Conservation (phyloP, 768 basidiomycete species). For the Hygrophorus pudorinus region DNA sequence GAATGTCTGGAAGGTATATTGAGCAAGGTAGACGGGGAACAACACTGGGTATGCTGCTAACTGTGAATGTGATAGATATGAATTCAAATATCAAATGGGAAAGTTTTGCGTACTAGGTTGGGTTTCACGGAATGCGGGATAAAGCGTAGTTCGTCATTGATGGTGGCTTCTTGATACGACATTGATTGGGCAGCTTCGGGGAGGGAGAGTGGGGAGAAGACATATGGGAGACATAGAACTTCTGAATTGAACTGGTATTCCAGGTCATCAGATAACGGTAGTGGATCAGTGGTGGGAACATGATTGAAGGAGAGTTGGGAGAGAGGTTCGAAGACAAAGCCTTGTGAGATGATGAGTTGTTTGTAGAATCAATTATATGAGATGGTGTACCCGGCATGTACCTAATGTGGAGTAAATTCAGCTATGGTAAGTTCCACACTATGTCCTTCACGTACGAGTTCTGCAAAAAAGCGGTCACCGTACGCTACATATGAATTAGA, state of each 20-base stretch:
- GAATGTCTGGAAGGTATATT: constrained; percentile 27
- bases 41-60: constrained; percentile 53
- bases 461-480: constrained; percentile 23
- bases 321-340: constrained; percentile 34
- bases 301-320: constrained; percentile 31
- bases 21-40: constrained; percentile 51
- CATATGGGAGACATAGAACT: constrained; percentile 48
- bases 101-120: constrained; percentile 21
- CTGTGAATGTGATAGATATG: constrained; percentile 19
- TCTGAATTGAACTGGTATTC: constrained; percentile 37
- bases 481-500: constrained; percentile 15
- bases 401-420: constrained; percentile 16
- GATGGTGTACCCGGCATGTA: constrained; percentile 33
- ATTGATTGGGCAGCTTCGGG: constrained; percentile 24
- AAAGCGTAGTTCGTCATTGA: constrained; percentile 30
- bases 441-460: constrained; percentile 35
- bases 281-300: constrained; percentile 15
- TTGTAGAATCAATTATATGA: neutral
- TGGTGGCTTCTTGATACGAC: constrained; percentile 23
- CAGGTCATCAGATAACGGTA: constrained; percentile 40
- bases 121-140: constrained; percentile 33
- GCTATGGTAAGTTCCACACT: constrained; percentile 6
- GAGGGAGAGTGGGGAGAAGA: constrained; percentile 41
- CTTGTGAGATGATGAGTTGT: constrained; percentile 18
- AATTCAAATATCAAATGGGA: neutral